These are phyloP conservation scores for Phyllosticta citrichinensis DNA, from an alignment of 2,329 filamentous ascomycete genomes.

Conservation along the genomic window DNA sequence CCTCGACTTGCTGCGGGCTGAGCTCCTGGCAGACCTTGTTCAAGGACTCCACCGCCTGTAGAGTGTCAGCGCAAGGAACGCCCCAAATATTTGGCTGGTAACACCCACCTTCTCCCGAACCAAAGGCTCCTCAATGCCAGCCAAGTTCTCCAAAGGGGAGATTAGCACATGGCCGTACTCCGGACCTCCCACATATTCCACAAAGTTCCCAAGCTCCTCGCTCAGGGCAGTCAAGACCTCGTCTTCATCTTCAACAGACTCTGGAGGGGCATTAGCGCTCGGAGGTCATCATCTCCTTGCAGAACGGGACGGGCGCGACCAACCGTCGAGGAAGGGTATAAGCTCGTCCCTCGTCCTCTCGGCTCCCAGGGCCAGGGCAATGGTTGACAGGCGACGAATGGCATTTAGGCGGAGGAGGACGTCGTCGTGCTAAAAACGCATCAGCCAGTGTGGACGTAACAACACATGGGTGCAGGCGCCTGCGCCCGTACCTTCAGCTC, in stretches of 20 bases:
- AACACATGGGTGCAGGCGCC: not conserved
- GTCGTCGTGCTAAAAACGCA: conserved; percentile 71
- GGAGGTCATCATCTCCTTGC: conserved; percentile 12
- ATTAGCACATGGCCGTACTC: conserved; percentile 93
- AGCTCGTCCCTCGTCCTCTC: conserved; percentile 97
- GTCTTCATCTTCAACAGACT: conserved; percentile 98
- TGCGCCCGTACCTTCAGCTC: conserved; percentile 79
- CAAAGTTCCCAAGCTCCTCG: conserved; percentile 91
- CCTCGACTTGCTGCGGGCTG: conserved; percentile 85
- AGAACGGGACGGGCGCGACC: conserved; percentile 29
- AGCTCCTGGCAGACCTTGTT: conserved; percentile 98
- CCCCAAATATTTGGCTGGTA: not conserved
- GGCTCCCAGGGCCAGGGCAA: conserved; percentile 87
- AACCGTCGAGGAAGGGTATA: conserved; percentile 97
- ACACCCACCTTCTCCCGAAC: conserved; percentile 81
- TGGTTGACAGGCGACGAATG: conserved; percentile 95
- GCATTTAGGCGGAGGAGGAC: conserved; percentile 95
- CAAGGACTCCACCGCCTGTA: conserved; percentile 89
- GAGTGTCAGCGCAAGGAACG: conserved; percentile 20
- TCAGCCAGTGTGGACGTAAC: conserved; percentile 8
- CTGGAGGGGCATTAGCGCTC: conserved; percentile 39
- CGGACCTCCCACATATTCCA: conserved; percentile 93
- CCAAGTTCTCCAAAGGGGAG: conserved; percentile 93
- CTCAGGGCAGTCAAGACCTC: conserved; percentile 95
- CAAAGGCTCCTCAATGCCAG: conserved; percentile 94